A percentile compares a stretch with the other conserved stretches of the same genome.
Conservation (phyloP, 305 asterid genomes). For the Fraxinus paxiana region DNA sequence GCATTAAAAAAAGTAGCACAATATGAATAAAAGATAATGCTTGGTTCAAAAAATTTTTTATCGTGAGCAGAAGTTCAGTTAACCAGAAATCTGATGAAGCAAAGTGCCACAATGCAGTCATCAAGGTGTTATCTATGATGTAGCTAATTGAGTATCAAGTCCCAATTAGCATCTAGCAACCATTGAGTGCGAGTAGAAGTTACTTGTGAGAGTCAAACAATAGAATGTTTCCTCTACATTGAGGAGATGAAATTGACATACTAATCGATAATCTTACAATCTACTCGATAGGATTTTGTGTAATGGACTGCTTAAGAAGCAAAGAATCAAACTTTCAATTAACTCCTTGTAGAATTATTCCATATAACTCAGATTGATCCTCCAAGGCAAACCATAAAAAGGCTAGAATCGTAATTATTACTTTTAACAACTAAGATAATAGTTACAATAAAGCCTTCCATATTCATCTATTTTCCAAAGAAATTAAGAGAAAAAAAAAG, state of each 20-base stretch:
- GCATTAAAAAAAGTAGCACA: slow-evolving; percentile 22
- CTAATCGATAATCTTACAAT: not conserved
- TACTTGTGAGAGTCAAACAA: not conserved
- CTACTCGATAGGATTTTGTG: not conserved
- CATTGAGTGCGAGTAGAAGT: not conserved
- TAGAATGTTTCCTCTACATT: not conserved
- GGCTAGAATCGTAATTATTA: not conserved
- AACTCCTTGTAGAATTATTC: not conserved
- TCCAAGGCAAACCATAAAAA: not conserved
- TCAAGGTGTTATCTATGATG: not conserved
- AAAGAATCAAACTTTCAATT: not conserved
- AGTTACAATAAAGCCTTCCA: not conserved
- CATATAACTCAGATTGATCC: not conserved
- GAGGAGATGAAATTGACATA: not conserved
- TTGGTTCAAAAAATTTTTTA: not conserved
- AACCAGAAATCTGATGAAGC: not conserved
- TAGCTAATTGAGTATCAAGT: not conserved
- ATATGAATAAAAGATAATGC: slow-evolving; percentile 15
- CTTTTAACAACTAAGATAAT: not conserved
- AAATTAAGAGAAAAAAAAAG: not conserved
- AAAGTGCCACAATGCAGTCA: slow-evolving; percentile 4
- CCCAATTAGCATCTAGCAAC: not conserved
- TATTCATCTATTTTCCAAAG: not conserved
- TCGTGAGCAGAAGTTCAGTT: not conserved
- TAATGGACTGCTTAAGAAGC: not conserved